A percentile compares a stretch with the other conserved stretches of the same genome.
phyloP scores from a whole-genome alignment of 2,329 filamentous ascomycete genomes.

The Aureobasidium sp. region DNA sequence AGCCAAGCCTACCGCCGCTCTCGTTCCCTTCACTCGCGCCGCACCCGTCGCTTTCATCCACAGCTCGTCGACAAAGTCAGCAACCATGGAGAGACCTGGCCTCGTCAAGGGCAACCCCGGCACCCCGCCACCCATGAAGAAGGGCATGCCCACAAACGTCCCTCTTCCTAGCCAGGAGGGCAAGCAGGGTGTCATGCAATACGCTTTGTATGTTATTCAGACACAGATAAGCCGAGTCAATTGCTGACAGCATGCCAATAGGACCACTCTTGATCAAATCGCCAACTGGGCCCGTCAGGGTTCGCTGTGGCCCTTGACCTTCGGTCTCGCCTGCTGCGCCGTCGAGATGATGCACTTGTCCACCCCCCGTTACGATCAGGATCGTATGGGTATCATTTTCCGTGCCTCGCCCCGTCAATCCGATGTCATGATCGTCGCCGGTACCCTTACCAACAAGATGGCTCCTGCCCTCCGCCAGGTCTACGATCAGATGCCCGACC shows the following conservation, averaged over 20 bases:
- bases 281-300: slow-evolving; percentile 79
- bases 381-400: slow-evolving; percentile 84
- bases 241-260: slow-evolving; percentile 31
- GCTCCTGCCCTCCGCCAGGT: slow-evolving; percentile 78
- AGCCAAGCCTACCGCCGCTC: slow-evolving; percentile 60
- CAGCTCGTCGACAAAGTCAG: slow-evolving; percentile 57
- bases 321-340: slow-evolving; percentile 81
- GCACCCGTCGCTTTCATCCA: slow-evolving; percentile 56
- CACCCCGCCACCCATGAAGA: slow-evolving; percentile 45
- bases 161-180: slow-evolving; percentile 69
- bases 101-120: slow-evolving; percentile 48
- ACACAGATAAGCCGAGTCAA: neutral
- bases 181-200: slow-evolving; percentile 75
- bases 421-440: slow-evolving; percentile 89
- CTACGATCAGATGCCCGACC: slow-evolving; percentile 91
- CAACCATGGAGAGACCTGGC: slow-evolving; percentile 46
- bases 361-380: slow-evolving; percentile 81
- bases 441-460: slow-evolving; percentile 95
- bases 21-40: slow-evolving; percentile 55
- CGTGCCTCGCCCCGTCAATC: slow-evolving; percentile 79
- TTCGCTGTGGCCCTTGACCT: slow-evolving; percentile 83
- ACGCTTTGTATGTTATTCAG: slow-evolving; percentile 63
- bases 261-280: slow-evolving; percentile 70
- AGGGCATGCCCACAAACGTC: slow-evolving; percentile 57
- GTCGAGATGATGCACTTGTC: slow-evolving; percentile 92